Base-by-base conservation (phyloP, 495 filamentous ascomycete genomes). In the Chaetomium tenue region DNA sequence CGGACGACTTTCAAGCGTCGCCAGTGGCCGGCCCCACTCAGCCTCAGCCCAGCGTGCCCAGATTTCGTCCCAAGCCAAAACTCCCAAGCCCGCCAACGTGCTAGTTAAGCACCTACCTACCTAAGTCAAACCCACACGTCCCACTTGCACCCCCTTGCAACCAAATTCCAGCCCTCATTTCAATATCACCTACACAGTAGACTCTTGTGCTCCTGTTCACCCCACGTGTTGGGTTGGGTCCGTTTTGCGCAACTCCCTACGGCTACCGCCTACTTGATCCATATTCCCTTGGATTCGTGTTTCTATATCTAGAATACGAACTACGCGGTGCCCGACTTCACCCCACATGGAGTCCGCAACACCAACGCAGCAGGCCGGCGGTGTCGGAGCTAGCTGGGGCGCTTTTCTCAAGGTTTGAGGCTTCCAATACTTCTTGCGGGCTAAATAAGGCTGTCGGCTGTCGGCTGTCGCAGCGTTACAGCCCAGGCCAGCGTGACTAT, bases 391-490 rank as follows among this genome's bases (percentile, higher is more conserved):
- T 37, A 79, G 76, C 66, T 84, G 81, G 81, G 70, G 77, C 23
- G 70, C 81, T 15, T 85, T 84, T 64, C 75, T 85, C 68, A 85
- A 84, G 74, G 82, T 84, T 46, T 52, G 75, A 51, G 22, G 8
- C 37, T 47, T 22, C 37, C 3, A 6, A 23, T 46, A 13, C 4
- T 60, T 33, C 37, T 3, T 40, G 4, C 20, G 11, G 2, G 20
- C 7, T 20, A 3, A 3, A 42, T n/a, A 56, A 18, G 9, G 16
- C 57, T 11, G 25, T n/a, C n/a, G n/a, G n/a, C n/a, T n/a, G n/a
- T 47, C 15, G 5, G 26, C 22, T 58, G n/a, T 9, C 20, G 8
- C 12, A 13, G 22, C 40, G 23, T 23, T 16, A 44, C 56, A 23
- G 6, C 11, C 42, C 40, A n/a, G 5, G 3, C 3, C 22, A 23